These are phyloP conservation scores for Ustilago crameri DNA, from an alignment of 1,284 basidiomycete species.

Conservation along the genomic window DNA sequence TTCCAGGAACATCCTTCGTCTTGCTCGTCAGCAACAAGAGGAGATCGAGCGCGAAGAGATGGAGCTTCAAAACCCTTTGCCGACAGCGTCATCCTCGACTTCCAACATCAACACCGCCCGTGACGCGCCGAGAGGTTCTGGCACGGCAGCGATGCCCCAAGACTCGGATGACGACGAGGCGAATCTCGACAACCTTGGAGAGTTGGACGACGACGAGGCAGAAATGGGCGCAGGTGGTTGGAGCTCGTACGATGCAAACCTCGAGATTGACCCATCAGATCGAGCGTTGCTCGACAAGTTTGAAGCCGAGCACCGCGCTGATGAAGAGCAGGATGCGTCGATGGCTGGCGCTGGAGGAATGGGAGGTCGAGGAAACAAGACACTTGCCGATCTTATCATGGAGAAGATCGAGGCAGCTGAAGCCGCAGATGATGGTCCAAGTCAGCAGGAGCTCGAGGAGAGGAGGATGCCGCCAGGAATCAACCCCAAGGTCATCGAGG, in stretches of 20 bases:
- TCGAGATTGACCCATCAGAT: conserved; percentile 66
- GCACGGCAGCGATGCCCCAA: conserved; percentile 70
- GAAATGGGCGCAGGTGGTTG: conserved; percentile 59
- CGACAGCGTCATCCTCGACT: conserved; percentile 23
- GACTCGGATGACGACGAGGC: conserved; percentile 59
- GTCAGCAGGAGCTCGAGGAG: conserved; percentile 31
- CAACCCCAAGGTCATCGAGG: conserved; percentile 94
- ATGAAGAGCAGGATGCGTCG: conserved; percentile 32
- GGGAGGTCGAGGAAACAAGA: conserved; percentile 55
- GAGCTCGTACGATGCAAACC: conserved; percentile 54
- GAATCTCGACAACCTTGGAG: conserved; percentile 60
- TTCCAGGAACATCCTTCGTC: conserved; percentile 87
- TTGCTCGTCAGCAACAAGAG: conserved; percentile 92
- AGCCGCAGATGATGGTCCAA: conserved; percentile 33
- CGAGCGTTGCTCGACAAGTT: conserved; percentile 61
- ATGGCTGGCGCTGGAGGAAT: conserved; percentile 16
- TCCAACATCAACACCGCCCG: conserved; percentile 63
- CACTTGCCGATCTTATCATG: conserved; percentile 92
- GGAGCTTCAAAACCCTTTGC: conserved; percentile 38
- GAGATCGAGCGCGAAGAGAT: conserved; percentile 72
- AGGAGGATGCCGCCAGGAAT: conserved; percentile 77
- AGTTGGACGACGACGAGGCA: conserved; percentile 58
- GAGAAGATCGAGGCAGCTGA: conserved; percentile 79
- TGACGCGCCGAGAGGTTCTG: conserved; percentile 60
- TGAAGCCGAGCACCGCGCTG: conserved; percentile 45